Evolutionary conservation across 495 filamentous ascomycete genomes (phyloP).

Genomic region (Aspergillus campestris): DNA sequence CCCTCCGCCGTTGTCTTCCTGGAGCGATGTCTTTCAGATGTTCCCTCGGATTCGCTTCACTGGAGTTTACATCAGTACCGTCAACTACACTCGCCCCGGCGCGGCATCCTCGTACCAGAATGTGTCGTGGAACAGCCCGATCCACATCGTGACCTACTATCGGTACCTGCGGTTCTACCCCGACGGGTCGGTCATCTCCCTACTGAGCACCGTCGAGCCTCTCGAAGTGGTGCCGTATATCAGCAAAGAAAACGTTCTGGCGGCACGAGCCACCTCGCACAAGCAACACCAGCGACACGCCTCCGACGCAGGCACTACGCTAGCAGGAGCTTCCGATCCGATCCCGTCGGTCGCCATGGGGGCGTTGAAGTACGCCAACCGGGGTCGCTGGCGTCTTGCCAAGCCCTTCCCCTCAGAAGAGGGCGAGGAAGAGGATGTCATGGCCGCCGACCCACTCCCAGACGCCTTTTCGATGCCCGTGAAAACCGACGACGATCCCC

Average conservation of each 20-base stretch:
- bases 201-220: slow-evolving; percentile 74
- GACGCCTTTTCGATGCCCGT: no score
- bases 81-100: slow-evolving; percentile 86
- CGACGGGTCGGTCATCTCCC: slow-evolving; percentile 70
- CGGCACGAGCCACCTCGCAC: slow-evolving; percentile 18
- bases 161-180: slow-evolving; percentile 93
- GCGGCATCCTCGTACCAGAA: slow-evolving; percentile 47
- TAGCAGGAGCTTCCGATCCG: slow-evolving; percentile 23
- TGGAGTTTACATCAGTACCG: slow-evolving; percentile 90
- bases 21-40: slow-evolving; percentile 61
- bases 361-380: slow-evolving; percentile 50
- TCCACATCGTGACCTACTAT: slow-evolving; percentile 96
- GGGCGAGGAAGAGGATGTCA: no score
- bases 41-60: slow-evolving; percentile 88
- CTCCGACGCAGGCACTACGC: slow-evolving; percentile 32
- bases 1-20: slow-evolving; percentile 30
- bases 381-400: slow-evolving; percentile 52
- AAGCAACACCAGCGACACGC: slow-evolving; percentile 25
- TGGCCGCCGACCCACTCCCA: no score
- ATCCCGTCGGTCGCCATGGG: slow-evolving; percentile 32
- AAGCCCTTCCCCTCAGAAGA: slow-evolving; percentile 18
- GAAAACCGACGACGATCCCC: slow-evolving; percentile 15
- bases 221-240: slow-evolving; percentile 73
- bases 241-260: slow-evolving; percentile 42
- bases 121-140: slow-evolving; percentile 67